These are phyloP conservation scores for Lepidium africanum DNA, from an alignment of 345 rosid genomes.

Conservation along the genomic window DNA sequence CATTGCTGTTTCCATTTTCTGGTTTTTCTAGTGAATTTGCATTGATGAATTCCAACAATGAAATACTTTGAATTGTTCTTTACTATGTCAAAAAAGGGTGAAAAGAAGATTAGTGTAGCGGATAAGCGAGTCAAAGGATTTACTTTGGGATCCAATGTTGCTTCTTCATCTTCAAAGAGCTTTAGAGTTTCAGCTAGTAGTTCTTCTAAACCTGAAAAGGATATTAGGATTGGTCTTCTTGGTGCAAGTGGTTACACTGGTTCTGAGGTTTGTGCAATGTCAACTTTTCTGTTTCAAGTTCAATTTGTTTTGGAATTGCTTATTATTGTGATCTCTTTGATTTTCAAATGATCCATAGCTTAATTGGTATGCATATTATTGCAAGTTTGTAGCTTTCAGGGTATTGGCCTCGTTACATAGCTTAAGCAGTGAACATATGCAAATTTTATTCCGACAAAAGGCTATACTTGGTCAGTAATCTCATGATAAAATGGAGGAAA, in stretches of 20 bases:
- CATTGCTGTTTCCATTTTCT: background rate
- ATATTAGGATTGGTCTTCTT: slow-evolving; percentile 75
- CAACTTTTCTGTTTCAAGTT: background rate
- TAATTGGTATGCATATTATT: background rate
- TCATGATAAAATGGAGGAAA: background rate
- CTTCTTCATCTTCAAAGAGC: slow-evolving; percentile 32
- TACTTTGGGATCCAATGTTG: slow-evolving; percentile 28
- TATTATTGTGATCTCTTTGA: background rate
- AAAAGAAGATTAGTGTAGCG: slow-evolving; percentile 16
- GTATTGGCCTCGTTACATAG: background rate
- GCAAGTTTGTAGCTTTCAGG: background rate
- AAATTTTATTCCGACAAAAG: background rate
- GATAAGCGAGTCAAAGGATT: slow-evolving; percentile 28
- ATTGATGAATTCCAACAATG: background rate
- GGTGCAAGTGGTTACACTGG: slow-evolving; percentile 99
- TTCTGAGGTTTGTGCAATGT: slow-evolving; percentile 62
- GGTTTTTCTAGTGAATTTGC: background rate
- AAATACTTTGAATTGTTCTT: too few relatives aligned
- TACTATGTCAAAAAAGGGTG: slow-evolving; percentile 4
- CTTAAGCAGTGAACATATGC: background rate
- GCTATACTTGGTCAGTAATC: background rate
- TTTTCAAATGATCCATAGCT: slow-evolving; percentile 1
- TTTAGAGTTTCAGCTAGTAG: slow-evolving; percentile 31
- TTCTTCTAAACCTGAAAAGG: slow-evolving; percentile 30
- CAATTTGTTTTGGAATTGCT: background rate